Conservation (phyloP, 1,284 basidiomycete genomes). For the Ceratobasidium theobromae region DNA sequence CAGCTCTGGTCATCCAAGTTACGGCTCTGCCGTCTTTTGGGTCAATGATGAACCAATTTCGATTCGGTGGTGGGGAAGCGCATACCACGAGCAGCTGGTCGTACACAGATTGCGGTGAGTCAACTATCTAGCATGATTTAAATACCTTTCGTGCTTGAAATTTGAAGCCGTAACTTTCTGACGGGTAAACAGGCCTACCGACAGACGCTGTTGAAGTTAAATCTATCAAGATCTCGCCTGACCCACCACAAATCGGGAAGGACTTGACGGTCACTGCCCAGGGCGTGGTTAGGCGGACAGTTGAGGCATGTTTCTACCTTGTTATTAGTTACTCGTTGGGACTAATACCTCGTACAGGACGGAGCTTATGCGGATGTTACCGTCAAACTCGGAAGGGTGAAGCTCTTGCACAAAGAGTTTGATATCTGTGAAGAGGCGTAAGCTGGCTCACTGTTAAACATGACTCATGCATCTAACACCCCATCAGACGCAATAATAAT, state of each 20-base stretch:
- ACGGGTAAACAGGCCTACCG: conserved; percentile 27
- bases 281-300: conserved; percentile 46
- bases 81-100: conserved; percentile 4
- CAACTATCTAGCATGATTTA: background rate
- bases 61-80: background rate
- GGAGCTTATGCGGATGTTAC: conserved; percentile 53
- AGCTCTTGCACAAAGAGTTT: conserved; percentile 52
- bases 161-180: background rate
- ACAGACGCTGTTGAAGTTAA: conserved; percentile 43
- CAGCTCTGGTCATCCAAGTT: background rate
- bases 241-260: conserved; percentile 52
- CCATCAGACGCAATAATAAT: conserved; percentile 41
- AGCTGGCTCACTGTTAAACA: conserved; percentile 38
- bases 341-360: conserved; percentile 41
- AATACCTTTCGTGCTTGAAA: background rate
- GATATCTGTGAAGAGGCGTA: conserved; percentile 55
- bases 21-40: background rate
- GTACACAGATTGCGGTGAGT: conserved; percentile 4
- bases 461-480: background rate
- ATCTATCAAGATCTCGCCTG: conserved; percentile 48
- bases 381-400: conserved; percentile 55
- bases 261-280: conserved; percentile 50
- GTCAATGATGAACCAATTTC: background rate
- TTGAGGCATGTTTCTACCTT: conserved; percentile 44
- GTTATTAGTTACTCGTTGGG: background rate